These are phyloP conservation scores for Puccinia novopanici DNA, from an alignment of 1,284 basidiomycete species.

Conservation along the genomic window DNA sequence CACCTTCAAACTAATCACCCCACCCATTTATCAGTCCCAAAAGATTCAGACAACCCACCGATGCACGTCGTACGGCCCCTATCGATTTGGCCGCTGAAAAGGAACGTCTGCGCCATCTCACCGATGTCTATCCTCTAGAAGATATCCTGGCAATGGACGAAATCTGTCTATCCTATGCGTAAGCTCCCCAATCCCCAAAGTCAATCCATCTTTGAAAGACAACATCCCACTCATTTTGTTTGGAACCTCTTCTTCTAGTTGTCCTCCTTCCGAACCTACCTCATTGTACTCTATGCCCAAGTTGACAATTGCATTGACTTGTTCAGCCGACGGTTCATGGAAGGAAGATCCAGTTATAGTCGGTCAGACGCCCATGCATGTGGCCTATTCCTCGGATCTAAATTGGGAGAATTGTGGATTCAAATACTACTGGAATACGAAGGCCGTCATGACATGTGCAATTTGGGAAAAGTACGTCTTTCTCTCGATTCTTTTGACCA, in stretches of 20 bases:
- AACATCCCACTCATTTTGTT: neutral
- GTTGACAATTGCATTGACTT: constrained; percentile 41
- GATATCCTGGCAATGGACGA: constrained; percentile 49
- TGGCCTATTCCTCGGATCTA: constrained; percentile 39
- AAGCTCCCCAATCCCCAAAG: neutral
- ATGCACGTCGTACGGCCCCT: neutral
- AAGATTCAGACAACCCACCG: constrained; percentile 29
- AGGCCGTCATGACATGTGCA: constrained; percentile 41
- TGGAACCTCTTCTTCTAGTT: constrained; percentile 12
- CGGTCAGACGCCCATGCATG: constrained; percentile 25
- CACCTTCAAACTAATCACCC: neutral
- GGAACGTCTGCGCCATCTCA: constrained; percentile 32
- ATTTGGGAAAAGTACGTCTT: constrained; percentile 44
- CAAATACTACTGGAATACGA: constrained; percentile 34
- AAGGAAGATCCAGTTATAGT: constrained; percentile 41
- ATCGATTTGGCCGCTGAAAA: constrained; percentile 26
- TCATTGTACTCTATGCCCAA: constrained; percentile 13
- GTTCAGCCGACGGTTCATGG: constrained; percentile 48
- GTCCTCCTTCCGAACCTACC: constrained; percentile 32
- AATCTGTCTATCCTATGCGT: constrained; percentile 37
- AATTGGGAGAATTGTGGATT: constrained; percentile 21
- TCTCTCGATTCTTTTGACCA: neutral
- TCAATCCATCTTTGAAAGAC: neutral
- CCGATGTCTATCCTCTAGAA: constrained; percentile 22
- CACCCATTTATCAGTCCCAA: constrained; percentile 19